These are phyloP conservation scores for Drechslerella stenobrocha DNA, from an alignment of 2,329 filamentous ascomycete species.

Conservation along the genomic window DNA sequence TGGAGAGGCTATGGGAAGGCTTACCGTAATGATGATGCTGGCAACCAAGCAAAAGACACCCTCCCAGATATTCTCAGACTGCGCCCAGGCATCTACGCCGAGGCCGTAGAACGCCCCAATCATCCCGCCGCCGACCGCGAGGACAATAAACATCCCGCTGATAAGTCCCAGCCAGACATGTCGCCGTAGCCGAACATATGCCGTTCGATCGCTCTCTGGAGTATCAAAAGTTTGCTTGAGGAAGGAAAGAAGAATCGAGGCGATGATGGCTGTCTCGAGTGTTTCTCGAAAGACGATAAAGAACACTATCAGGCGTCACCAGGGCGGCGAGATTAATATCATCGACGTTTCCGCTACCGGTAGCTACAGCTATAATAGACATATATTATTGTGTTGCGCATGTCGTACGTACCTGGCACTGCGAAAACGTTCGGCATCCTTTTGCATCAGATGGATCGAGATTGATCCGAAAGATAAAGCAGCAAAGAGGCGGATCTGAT, in stretches of 20 bases:
- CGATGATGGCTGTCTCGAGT: constrained; percentile 79
- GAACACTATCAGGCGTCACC: too few relatives aligned
- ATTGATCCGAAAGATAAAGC: constrained; percentile 49
- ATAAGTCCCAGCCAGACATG: constrained; percentile 72
- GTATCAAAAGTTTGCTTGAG: constrained; percentile 74
- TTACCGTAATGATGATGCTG: constrained; percentile 71
- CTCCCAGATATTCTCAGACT: constrained; percentile 76
- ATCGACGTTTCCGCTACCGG: too few relatives aligned
- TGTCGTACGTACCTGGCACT: constrained; percentile 62
- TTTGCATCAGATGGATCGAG: constrained; percentile 9
- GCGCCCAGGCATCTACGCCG: constrained; percentile 68
- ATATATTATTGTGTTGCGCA: constrained; percentile 9
- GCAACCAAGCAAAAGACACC: constrained; percentile 76
- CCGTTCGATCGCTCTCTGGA: constrained; percentile 63
- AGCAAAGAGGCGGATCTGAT: constrained; percentile 38
- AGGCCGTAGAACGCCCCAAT: constrained; percentile 75
- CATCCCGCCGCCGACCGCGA: constrained; percentile 68
- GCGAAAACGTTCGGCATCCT: constrained; percentile 73
- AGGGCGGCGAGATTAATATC: not conserved
- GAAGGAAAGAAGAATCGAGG: constrained; percentile 83
- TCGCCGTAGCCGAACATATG: constrained; percentile 69
- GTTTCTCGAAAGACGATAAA: constrained; percentile 88
- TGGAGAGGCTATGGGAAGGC: not conserved
- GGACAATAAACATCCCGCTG: constrained; percentile 66
- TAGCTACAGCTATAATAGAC: too few relatives aligned